Conservation (phyloP, 805 yeast species). For the Saccharomycopsis sp. region DNA sequence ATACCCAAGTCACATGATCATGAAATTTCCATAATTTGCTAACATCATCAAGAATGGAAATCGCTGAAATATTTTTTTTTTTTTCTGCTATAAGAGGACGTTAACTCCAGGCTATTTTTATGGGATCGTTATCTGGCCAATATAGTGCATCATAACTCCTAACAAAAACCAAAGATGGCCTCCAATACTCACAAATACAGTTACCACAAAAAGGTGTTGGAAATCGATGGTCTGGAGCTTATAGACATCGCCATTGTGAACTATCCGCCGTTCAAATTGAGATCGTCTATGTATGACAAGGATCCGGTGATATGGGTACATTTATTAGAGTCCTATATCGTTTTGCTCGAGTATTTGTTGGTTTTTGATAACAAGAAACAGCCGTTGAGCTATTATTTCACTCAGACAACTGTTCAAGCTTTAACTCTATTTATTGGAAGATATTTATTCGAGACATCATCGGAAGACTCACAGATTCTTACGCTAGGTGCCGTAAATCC, state of each 20-base stretch:
- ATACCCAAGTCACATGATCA: not conserved
- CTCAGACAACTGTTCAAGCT: not conserved
- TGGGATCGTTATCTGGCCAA: too few relatives aligned
- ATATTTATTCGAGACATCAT: constrained; percentile 54
- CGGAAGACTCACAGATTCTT: constrained; percentile 53
- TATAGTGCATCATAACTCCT: not conserved
- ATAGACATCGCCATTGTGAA: constrained; percentile 46
- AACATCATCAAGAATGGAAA: not conserved
- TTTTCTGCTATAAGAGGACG: too few relatives aligned
- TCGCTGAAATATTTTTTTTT: not conserved
- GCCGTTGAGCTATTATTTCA: not conserved
- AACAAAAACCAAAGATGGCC: not conserved
- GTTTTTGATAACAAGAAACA: not conserved
- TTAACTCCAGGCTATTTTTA: too few relatives aligned
- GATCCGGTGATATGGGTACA: constrained; percentile 85
- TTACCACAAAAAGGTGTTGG: constrained; percentile 5
- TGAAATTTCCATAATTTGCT: not conserved
- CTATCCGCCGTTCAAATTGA: constrained; percentile 67
- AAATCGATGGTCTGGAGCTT: constrained; percentile 12
- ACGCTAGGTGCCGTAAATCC: constrained; percentile 70
- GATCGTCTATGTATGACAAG: constrained; percentile 72
- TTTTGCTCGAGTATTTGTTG: constrained; percentile 40
- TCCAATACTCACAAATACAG: not conserved
- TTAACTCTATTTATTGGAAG: constrained; percentile 44
- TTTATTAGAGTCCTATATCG: constrained; percentile 56